Percentiles rank a stretch among this genome's conserved stretches.
Conservation (phyloP, 805 yeast species). For the Barnettozyma pratensis region DNA sequence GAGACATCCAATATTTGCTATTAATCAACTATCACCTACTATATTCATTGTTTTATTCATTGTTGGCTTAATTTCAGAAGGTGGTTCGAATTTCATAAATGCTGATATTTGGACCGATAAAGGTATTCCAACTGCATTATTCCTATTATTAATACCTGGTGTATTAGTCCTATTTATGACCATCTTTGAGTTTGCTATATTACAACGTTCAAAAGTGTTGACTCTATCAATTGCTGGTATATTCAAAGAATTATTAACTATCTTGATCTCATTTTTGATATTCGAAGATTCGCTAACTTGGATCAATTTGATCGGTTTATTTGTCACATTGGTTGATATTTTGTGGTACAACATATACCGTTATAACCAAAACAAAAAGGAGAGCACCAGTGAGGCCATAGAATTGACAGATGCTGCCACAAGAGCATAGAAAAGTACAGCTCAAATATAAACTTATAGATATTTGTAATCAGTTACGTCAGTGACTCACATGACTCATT, state of each 20-base stretch:
- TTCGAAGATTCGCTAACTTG: slow-evolving; percentile 69
- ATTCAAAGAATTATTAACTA: slow-evolving; percentile 86
- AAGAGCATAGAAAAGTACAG: not conserved
- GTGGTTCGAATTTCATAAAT: slow-evolving; percentile 43
- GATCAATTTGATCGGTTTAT: slow-evolving; percentile 68
- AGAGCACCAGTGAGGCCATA: not conserved
- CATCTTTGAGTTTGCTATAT: slow-evolving; percentile 74
- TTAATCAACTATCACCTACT: slow-evolving; percentile 77
- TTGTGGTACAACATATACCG: slow-evolving; percentile 77
- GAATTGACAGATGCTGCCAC: not conserved
- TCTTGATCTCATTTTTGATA: slow-evolving; percentile 56
- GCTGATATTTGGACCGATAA: slow-evolving; percentile 62
- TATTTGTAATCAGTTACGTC: too few relatives aligned
- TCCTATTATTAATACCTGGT: slow-evolving; percentile 74
- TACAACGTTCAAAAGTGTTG: slow-evolving; percentile 76
- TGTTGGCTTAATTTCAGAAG: slow-evolving; percentile 68
- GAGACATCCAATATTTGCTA: slow-evolving; percentile 77
- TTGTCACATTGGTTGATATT: slow-evolving; percentile 72
- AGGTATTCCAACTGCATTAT: slow-evolving; percentile 51
- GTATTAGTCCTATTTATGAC: slow-evolving; percentile 86
- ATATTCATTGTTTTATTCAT: slow-evolving; percentile 63
- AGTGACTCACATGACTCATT: too few relatives aligned
- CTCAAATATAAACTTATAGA: too few relatives aligned
- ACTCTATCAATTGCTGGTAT: slow-evolving; percentile 90
- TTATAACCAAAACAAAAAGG: slow-evolving; percentile 23